Conservation (phyloP, 2,329 filamentous ascomycete genomes). For the Nothopassalora personata region DNA sequence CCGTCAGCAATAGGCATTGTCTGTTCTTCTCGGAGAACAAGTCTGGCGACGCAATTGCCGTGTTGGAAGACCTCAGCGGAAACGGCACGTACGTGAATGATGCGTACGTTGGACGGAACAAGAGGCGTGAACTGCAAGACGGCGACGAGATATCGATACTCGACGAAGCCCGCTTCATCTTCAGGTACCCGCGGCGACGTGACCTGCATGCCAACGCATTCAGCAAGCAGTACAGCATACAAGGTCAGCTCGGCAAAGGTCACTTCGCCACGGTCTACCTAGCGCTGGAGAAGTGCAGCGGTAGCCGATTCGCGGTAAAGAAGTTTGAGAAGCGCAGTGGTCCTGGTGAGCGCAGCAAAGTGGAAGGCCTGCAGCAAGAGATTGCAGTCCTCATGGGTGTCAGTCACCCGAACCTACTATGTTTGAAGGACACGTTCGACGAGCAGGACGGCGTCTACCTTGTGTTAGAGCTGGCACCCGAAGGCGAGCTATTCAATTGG, state of each 20-base stretch:
- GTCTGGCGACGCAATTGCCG: constrained; percentile 56
- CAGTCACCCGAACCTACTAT: constrained; percentile 86
- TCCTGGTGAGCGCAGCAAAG: constrained; percentile 76
- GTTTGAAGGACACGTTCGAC: constrained; percentile 90
- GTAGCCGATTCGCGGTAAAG: constrained; percentile 84
- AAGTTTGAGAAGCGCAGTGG: constrained; percentile 82
- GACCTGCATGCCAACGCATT: constrained; percentile 65
- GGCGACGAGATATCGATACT: constrained; percentile 87
- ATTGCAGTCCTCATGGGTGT: constrained; percentile 97
- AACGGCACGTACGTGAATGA: constrained; percentile 98
- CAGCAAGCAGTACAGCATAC: constrained; percentile 75
- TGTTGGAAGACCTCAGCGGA: constrained; percentile 88
- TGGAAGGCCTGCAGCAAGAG: constrained; percentile 85
- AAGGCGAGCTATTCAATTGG: constrained; percentile 93
- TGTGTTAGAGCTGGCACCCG: constrained; percentile 80
- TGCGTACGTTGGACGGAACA: constrained; percentile 82
- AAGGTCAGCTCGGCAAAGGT: constrained; percentile 84
- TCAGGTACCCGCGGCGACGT: constrained; percentile 75
- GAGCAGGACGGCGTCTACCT: constrained; percentile 87
- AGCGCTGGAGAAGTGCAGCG: constrained; percentile 79
- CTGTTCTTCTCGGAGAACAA: constrained; percentile 61
- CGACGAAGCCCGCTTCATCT: constrained; percentile 80
- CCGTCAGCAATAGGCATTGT: constrained; percentile 82
- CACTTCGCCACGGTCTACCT: constrained; percentile 93
- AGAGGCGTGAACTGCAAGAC: constrained; percentile 80